Evolutionary conservation across 768 basidiomycete species (phyloP), one percentile per base, ranked within the genome.

Genomic region (Crassisporium funariophilum): DNA sequence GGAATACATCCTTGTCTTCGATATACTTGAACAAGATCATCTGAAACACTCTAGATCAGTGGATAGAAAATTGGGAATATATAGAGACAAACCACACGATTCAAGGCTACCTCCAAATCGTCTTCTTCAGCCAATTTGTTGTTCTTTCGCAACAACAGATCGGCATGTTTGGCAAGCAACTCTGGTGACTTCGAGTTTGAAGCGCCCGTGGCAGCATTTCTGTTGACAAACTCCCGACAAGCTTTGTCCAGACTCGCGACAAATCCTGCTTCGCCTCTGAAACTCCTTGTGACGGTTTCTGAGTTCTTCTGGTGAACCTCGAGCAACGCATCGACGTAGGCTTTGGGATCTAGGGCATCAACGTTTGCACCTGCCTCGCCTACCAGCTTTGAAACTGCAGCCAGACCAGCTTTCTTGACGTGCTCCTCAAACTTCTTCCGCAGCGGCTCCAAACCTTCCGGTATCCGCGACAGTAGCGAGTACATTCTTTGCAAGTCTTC

Each of bases 1-100:
- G 94, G 83, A 98, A 99, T 10, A 98, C 91, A 55, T 99, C 95
- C 74, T 97, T 97, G 76, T 98, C 95, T 64, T 95, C 92, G 58
- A 98, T 88, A 69, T 97, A 98, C 65, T 94, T 94, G 88, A 99
- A 97, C 39, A 98, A 72, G 11, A 91, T 78, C 94, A 98, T 97
- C 95, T 98, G 61, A 4, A 54, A 33, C 10, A 68, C 42, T 44
- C 35, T 62, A 61, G 56, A 62, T 10, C 19, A 43, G 15, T 47
- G 16, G 34, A 67, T 12, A 63, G 57, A 27, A 69, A 54, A 22
- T 24, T 25, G n/a, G 70, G 68, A 61, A 59, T 35, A 70, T 60
- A 59, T 72, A 19, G 15, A 17, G 25, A 58, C 86, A 41, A 64
- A 95, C 95, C 60, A 93, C 91, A 56, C 92, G 88, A 64, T 92